Percentiles rank a stretch among this genome's conserved stretches.
phyloP scores from a whole-genome alignment of 176 grass and related monocot species.

The Eragrostis nindensis region DNA sequence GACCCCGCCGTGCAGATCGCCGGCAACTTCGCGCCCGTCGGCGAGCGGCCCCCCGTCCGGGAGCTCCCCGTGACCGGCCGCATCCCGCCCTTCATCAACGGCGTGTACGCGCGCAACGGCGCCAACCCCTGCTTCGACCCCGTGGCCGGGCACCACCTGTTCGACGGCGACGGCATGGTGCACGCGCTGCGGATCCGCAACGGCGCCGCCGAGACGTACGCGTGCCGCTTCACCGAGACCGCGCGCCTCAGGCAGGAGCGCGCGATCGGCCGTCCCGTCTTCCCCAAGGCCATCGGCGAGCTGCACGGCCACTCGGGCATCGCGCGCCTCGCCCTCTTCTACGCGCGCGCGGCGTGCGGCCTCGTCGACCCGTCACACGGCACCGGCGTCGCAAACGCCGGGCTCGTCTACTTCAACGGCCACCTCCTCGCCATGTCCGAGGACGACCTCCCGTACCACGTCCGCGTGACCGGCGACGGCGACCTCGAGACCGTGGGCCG shows the following conservation, averaged over 20 bases:
- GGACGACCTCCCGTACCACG: conserved; percentile 92
- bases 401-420: conserved; percentile 75
- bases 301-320: conserved; percentile 92
- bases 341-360: conserved; percentile 70
- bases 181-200: conserved; percentile 69
- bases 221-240: conserved; percentile 76
- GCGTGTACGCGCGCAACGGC: conserved; percentile 87
- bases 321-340: conserved; percentile 78
- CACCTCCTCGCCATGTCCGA: conserved; percentile 96
- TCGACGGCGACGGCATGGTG: conserved; percentile 96
- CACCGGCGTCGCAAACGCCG: conserved; percentile 89
- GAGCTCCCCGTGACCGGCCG: conserved; percentile 51
- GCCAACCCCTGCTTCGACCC: conserved; percentile 89
- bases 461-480: conserved; percentile 50
- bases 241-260: conserved; percentile 73
- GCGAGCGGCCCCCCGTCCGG: conserved; percentile 44
- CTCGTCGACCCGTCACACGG: conserved; percentile 67
- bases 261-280: conserved; percentile 55
- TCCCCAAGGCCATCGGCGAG: conserved; percentile 96
- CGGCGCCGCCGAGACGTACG: conserved; percentile 70
- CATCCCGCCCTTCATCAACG: conserved; percentile 81
- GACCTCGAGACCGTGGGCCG: conserved; percentile 75
- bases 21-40: conserved; percentile 82
- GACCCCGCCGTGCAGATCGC: conserved; percentile 87
- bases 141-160: conserved; percentile 84